phyloP scores from a whole-genome alignment of 2,329 filamentous ascomycete genomes.

The Colletotrichum shisoi region DNA sequence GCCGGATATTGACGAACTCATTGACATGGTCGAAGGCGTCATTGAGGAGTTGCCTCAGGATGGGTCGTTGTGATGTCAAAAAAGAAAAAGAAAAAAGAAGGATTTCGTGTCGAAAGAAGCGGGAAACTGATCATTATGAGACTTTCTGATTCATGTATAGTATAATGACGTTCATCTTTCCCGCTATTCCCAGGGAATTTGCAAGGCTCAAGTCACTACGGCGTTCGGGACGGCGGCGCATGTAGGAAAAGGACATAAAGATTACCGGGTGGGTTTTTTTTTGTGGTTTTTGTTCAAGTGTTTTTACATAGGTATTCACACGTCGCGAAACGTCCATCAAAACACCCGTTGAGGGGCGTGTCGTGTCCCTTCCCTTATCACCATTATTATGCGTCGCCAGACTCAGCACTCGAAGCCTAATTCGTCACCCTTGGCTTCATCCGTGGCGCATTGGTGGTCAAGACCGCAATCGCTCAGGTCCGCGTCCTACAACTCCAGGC shows the following conservation, averaged over 20 bases:
- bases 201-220: constrained; percentile 24
- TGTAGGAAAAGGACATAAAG: constrained; percentile 28
- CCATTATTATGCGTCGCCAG: neutral
- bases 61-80: constrained; percentile 31
- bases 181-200: constrained; percentile 29
- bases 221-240: constrained; percentile 32
- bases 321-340: neutral
- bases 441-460: constrained; percentile 1
- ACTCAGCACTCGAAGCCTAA: neutral
- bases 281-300: constrained; percentile 3
- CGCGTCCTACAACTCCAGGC: constrained; percentile 61
- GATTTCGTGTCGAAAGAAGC: neutral
- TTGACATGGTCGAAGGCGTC: constrained; percentile 77
- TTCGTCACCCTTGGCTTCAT: constrained; percentile 7
- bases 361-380: neutral
- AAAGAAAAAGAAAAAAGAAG: neutral
- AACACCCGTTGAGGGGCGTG: neutral
- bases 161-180: constrained; percentile 31
- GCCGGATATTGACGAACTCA: constrained; percentile 86
- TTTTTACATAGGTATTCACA: constrained; percentile 29
- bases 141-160: constrained; percentile 14
- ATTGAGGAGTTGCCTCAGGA: constrained; percentile 73
- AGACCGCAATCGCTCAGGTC: constrained; percentile 33
- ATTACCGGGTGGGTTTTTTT: constrained; percentile 8
- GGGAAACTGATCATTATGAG: neutral